A percentile compares a stretch with the other conserved stretches of the same genome.
phyloP scores from a whole-genome alignment of 2,329 filamentous ascomycete species.

The Aspergillus tanneri region DNA sequence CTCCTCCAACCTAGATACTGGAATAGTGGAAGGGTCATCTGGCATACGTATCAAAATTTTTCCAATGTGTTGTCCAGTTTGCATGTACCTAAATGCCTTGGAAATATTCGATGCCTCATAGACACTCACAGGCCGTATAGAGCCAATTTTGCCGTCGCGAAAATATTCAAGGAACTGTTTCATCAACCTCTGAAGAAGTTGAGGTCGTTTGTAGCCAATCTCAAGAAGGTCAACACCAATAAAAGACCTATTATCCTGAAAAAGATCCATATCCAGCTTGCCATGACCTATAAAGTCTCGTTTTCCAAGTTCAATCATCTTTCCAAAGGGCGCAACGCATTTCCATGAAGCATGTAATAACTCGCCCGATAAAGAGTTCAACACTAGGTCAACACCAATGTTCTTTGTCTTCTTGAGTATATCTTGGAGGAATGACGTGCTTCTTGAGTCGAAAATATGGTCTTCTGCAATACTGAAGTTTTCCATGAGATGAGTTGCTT shows the following conservation, averaged over 20 bases:
- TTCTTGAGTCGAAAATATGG: constrained; percentile 27
- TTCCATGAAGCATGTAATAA: constrained; percentile 30
- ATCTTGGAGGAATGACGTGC: constrained; percentile 16
- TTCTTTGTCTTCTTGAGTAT: constrained; percentile 21
- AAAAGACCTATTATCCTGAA: constrained; percentile 24
- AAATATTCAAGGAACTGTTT: constrained; percentile 7
- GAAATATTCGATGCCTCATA: constrained; percentile 29
- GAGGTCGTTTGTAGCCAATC: constrained; percentile 8
- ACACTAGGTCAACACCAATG: constrained; percentile 26
- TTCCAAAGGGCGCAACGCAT: constrained; percentile 32
- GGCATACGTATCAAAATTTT: constrained; percentile 41
- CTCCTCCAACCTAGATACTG: background rate
- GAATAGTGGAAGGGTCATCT: background rate
- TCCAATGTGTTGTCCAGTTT: constrained; percentile 46
- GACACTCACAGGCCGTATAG: constrained; percentile 20
- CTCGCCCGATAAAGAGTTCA: constrained; percentile 30
- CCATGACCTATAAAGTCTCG: constrained; percentile 24
- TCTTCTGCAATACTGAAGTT: constrained; percentile 20
- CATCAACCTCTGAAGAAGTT: constrained; percentile 10
- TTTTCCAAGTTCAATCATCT: constrained; percentile 31
- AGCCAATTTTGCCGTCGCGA: constrained; percentile 6
- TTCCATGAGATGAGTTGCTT: constrained; percentile 23
- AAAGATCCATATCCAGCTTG: constrained; percentile 24
- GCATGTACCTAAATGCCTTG: constrained; percentile 47
- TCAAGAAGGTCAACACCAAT: constrained; percentile 24